A percentile compares a stretch with the other conserved stretches of the same genome.
Conservation (phyloP, 2,329 filamentous ascomycete species). For the Pestalotiopsis sp. region DNA sequence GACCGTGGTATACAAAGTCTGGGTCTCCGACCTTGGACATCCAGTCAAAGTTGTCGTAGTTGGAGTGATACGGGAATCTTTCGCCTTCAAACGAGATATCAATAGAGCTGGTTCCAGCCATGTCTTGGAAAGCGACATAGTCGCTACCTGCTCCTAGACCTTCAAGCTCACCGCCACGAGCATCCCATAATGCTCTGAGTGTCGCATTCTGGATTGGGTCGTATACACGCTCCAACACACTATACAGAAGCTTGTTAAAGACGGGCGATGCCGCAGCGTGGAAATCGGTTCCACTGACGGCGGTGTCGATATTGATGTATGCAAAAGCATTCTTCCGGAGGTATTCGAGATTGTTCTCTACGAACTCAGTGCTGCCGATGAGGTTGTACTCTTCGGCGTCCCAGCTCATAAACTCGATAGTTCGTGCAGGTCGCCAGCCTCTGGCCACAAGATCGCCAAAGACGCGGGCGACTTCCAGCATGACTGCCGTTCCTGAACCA, state of each 20-base stretch:
- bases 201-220: slow-evolving; percentile 76
- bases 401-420: slow-evolving; percentile 97
- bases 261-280: slow-evolving; percentile 80
- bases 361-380: slow-evolving; percentile 91
- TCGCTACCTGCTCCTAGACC: slow-evolving; percentile 77
- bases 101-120: slow-evolving; percentile 85
- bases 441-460: slow-evolving; percentile 76
- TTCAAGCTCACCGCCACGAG: slow-evolving; percentile 61
- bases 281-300: slow-evolving; percentile 75
- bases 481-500: slow-evolving; percentile 84
- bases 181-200: slow-evolving; percentile 77
- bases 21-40: slow-evolving; percentile 81
- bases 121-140: slow-evolving; percentile 87
- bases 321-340: slow-evolving; percentile 77
- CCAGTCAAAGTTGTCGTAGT: slow-evolving; percentile 89
- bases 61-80: slow-evolving; percentile 74
- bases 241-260: slow-evolving; percentile 71
- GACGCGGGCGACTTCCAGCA: slow-evolving; percentile 85
- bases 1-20: slow-evolving; percentile 76
- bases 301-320: slow-evolving; percentile 90
- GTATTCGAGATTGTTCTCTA: slow-evolving; percentile 78
- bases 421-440: slow-evolving; percentile 91
- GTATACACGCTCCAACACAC: slow-evolving; percentile 72
- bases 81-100: slow-evolving; percentile 78
- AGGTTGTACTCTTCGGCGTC: slow-evolving; percentile 92